A percentile compares a stretch with the other conserved stretches of the same genome.
These are phyloP conservation scores for Bipolaris zeicola DNA, from an alignment of 2,329 filamentous ascomycete species.

Conservation along the genomic window DNA sequence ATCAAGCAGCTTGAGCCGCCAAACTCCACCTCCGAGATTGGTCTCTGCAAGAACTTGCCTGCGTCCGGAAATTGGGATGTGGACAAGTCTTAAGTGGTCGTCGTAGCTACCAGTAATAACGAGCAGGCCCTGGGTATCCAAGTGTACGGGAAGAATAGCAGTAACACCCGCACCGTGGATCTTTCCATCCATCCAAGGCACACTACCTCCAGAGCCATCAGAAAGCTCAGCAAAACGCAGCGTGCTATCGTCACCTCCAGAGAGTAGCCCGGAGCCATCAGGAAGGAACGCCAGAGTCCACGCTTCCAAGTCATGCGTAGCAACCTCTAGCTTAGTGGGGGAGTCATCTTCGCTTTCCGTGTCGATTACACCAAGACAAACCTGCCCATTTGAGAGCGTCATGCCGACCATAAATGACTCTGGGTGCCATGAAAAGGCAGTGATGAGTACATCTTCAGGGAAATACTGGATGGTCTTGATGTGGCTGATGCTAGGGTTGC, in stretches of 20 bases:
- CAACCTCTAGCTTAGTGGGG: constrained; percentile 28
- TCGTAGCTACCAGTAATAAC: constrained; percentile 92
- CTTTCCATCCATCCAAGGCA: constrained; percentile 57
- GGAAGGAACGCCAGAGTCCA: constrained; percentile 71
- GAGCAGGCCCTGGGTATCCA: constrained; percentile 54
- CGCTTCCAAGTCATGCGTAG: constrained; percentile 66
- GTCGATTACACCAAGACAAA: constrained; percentile 49
- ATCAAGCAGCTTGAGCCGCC: constrained; percentile 73
- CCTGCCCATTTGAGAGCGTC: constrained; percentile 71
- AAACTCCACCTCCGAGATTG: constrained; percentile 80
- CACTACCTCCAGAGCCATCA: constrained; percentile 17
- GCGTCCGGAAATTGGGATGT: constrained; percentile 47
- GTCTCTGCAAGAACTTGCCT: constrained; percentile 65
- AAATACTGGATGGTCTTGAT: constrained; percentile 57
- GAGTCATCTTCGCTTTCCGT: constrained; percentile 33
- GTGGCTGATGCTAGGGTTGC: constrained; percentile 23
- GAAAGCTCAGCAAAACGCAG: constrained; percentile 50
- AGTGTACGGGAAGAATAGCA: constrained; percentile 74
- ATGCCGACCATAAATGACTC: constrained; percentile 63
- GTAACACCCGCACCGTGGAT: constrained; percentile 85
- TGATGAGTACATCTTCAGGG: constrained; percentile 66
- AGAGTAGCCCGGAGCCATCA: constrained; percentile 59
- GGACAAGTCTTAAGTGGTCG: constrained; percentile 74
- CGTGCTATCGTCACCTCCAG: constrained; percentile 78
- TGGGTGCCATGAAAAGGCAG: constrained; percentile 78